Percentiles rank a stretch among this genome's conserved stretches.
phyloP scores from a whole-genome alignment of 2,329 filamentous ascomycete species.

The Stachybotrys chartarum region DNA sequence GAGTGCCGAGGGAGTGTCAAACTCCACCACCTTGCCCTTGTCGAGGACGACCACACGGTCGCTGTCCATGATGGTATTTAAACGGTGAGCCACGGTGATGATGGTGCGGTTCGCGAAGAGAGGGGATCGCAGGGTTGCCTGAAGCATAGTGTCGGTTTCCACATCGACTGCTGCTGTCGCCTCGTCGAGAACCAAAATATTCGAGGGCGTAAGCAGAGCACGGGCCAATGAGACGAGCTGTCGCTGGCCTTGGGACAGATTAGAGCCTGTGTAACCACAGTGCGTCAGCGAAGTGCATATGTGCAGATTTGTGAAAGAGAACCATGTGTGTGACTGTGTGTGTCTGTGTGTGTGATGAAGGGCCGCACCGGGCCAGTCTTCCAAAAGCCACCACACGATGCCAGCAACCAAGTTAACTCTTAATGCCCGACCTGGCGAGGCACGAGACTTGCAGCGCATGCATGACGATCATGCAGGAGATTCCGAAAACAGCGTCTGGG shows the following conservation, averaged over 20 bases:
- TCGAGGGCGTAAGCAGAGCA: conserved; percentile 88
- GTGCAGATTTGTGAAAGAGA: background rate
- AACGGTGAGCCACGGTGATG: conserved; percentile 95
- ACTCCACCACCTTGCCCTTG: conserved; percentile 83
- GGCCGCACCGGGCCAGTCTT: too few species aligned
- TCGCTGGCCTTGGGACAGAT: conserved; percentile 89
- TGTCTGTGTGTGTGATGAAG: too few species aligned
- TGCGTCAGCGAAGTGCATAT: conserved; percentile 2
- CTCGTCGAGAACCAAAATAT: conserved; percentile 95
- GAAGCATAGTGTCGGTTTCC: conserved; percentile 60
- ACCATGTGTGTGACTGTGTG: background rate
- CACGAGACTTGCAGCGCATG: conserved; percentile 24
- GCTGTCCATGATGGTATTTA: conserved; percentile 88
- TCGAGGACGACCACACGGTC: conserved; percentile 93
- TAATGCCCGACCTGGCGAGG: conserved; percentile 1
- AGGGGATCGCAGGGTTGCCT: conserved; percentile 54
- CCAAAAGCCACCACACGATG: too few species aligned
- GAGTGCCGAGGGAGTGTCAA: conserved; percentile 76
- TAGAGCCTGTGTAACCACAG: conserved; percentile 59
- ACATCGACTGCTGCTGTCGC: conserved; percentile 74
- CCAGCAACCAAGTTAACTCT: background rate
- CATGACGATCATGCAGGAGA: conserved; percentile 26
- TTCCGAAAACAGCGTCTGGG: conserved; percentile 2
- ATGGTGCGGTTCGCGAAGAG: conserved; percentile 88
- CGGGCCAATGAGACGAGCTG: conserved; percentile 91